Percentiles rank a stretch among this genome's conserved stretches.
Conservation (phyloP, 2,329 filamentous ascomycete species). For the Kalaharituber pfeilii region DNA sequence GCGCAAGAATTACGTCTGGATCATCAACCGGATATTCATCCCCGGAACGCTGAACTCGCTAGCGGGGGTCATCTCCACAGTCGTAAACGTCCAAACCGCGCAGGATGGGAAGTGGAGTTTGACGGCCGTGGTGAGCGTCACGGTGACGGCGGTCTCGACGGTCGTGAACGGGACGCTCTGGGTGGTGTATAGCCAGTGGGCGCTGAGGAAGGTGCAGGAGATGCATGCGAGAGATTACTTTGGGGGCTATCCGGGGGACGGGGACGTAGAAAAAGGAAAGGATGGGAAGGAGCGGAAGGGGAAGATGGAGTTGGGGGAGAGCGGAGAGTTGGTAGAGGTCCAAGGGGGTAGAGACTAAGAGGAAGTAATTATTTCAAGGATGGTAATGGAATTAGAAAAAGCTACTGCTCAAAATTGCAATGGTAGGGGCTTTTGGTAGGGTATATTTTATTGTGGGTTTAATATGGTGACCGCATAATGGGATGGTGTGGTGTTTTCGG, state of each 20-base stretch:
- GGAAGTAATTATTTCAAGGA: background rate
- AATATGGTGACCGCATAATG: no score
- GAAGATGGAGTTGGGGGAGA: background rate
- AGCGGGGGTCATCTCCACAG: constrained; percentile 35
- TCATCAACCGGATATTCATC: constrained; percentile 35
- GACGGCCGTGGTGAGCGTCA: constrained; percentile 29
- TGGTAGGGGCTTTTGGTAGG: no score
- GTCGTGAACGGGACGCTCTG: constrained; percentile 25
- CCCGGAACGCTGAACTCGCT: constrained; percentile 32
- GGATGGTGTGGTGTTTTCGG: no score
- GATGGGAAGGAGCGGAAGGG: background rate
- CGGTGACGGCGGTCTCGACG: constrained; percentile 23
- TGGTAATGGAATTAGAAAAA: no score
- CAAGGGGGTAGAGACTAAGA: background rate
- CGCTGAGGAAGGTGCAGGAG: constrained; percentile 25
- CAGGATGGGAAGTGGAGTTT: constrained; percentile 32
- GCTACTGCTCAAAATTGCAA: no score
- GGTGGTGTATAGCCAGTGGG: constrained; percentile 27
- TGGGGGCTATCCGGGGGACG: background rate
- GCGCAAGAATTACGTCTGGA: constrained; percentile 37
- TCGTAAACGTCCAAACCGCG: constrained; percentile 35
- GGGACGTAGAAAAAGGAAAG: background rate
- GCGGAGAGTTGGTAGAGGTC: background rate
- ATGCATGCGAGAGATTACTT: constrained; percentile 24
- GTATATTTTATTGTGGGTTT: no score